phyloP scores from a whole-genome alignment of 768 basidiomycete species.

The Leccinum rimulosum region DNA sequence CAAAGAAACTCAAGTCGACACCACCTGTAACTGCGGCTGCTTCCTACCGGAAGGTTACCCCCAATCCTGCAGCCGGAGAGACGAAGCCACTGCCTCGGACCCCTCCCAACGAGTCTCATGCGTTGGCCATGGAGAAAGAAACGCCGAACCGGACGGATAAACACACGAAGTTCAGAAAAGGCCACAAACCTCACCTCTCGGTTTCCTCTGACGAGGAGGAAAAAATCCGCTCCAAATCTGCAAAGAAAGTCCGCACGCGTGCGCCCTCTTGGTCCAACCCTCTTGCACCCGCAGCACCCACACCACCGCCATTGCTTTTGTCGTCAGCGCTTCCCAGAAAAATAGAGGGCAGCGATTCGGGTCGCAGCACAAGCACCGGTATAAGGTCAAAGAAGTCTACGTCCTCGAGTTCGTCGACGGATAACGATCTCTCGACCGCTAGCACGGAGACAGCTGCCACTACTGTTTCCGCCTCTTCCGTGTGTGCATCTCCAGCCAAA shows the following conservation, averaged over 20 bases:
- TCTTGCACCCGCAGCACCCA: slow-evolving; percentile 22
- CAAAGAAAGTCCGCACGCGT: slow-evolving; percentile 56
- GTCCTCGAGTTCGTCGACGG: slow-evolving; percentile 32
- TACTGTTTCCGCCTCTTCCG: slow-evolving; percentile 19
- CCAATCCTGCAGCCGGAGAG: slow-evolving; percentile 3
- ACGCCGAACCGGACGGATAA: slow-evolving; percentile 16
- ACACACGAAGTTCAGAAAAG: slow-evolving; percentile 29
- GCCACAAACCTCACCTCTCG: slow-evolving; percentile 40
- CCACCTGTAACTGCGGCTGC: not conserved
- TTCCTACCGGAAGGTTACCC: slow-evolving; percentile 6
- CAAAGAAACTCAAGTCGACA: slow-evolving; percentile 16
- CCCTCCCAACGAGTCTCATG: slow-evolving; percentile 20
- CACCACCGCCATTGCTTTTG: slow-evolving; percentile 22
- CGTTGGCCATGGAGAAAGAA: slow-evolving; percentile 13
- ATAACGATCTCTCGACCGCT: slow-evolving; percentile 32
- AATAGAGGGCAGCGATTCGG: slow-evolving; percentile 14
- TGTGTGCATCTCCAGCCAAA: slow-evolving; percentile 20
- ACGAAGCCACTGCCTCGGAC: slow-evolving; percentile 20
- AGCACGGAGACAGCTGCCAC: slow-evolving; percentile 33
- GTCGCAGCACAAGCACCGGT: slow-evolving; percentile 18
- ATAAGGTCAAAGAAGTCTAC: slow-evolving; percentile 23
- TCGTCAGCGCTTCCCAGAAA: slow-evolving; percentile 16
- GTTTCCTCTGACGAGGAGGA: slow-evolving; percentile 79
- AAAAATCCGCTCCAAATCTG: slow-evolving; percentile 53
- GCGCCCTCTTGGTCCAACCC: slow-evolving; percentile 34